These are phyloP conservation scores for Pichia sp. DNA, from an alignment of 1,139 yeast genomes.

Conservation along the genomic window DNA sequence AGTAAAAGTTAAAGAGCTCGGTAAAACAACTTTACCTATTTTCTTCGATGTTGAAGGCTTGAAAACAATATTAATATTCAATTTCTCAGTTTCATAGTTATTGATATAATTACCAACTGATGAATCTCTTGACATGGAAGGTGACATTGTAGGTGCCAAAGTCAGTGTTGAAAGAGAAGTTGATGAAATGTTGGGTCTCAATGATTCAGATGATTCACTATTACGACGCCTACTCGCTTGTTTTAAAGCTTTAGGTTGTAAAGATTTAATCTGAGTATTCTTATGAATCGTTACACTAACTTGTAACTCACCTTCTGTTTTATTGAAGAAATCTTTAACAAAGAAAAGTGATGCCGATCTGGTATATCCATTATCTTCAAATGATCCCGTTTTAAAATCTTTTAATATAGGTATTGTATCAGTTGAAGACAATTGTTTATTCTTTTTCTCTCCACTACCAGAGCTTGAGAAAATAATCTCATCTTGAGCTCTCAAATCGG, in stretches of 20 bases:
- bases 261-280: slow-evolving; percentile 11
- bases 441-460: slow-evolving; percentile 9
- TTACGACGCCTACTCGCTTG: background rate
- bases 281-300: slow-evolving; percentile 9
- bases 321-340: slow-evolving; percentile 14
- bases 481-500: slow-evolving; percentile 14
- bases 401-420: slow-evolving; percentile 4
- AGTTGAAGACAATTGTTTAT: slow-evolving; percentile 2
- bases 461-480: slow-evolving; percentile 12
- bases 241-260: slow-evolving; percentile 12
- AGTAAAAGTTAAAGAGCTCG: slow-evolving; percentile 11
- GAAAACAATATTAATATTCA: slow-evolving; percentile 9
- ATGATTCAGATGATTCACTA: background rate
- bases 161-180: background rate
- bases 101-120: too few relatives aligned
- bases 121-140: slow-evolving; percentile 5
- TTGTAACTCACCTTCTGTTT: slow-evolving; percentile 15
- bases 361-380: slow-evolving; percentile 5
- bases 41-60: slow-evolving; percentile 3
- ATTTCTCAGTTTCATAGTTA: slow-evolving; percentile 1
- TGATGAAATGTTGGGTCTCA: background rate
- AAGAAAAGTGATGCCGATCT: slow-evolving; percentile 3
- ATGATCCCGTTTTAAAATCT: slow-evolving; percentile 2
- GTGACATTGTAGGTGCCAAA: slow-evolving; percentile 2
- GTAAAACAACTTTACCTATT: slow-evolving; percentile 12